These are phyloP conservation scores for Suhomyces xylopsoci DNA, from an alignment of 805 yeast genomes.

Conservation along the genomic window DNA sequence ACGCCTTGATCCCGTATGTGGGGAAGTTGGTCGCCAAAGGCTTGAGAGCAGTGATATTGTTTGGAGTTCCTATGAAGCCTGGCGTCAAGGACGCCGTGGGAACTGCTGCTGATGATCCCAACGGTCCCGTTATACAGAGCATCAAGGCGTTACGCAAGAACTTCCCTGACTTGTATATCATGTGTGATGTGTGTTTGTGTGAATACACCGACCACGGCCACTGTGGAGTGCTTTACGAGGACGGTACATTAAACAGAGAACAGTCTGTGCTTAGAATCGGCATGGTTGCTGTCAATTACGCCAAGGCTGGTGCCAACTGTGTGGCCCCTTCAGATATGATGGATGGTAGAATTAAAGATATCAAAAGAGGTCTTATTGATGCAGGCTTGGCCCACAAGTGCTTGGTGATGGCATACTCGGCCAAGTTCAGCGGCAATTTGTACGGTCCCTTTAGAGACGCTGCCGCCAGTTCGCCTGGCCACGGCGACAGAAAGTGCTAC, in stretches of 20 bases:
- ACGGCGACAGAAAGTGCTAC: constrained; percentile 89
- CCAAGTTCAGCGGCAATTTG: constrained; percentile 85
- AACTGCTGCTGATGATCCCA: constrained; percentile 90
- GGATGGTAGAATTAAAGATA: constrained; percentile 89
- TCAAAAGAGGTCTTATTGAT: constrained; percentile 77
- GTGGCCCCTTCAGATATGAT: constrained; percentile 98
- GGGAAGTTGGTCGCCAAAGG: constrained; percentile 73
- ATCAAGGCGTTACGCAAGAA: constrained; percentile 58
- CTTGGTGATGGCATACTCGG: constrained; percentile 89
- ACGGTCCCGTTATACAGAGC: constrained; percentile 88
- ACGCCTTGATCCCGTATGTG: constrained; percentile 72
- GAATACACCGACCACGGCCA: constrained; percentile 98
- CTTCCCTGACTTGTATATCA: constrained; percentile 81
- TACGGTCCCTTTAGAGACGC: constrained; percentile 99
- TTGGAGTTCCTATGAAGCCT: constrained; percentile 82
- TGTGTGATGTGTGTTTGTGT: constrained; percentile 95
- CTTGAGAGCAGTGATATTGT: constrained; percentile 76
- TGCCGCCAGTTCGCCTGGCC: constrained; percentile 85
- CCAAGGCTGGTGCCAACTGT: constrained; percentile 90
- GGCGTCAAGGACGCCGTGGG: constrained; percentile 80
- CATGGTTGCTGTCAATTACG: constrained; percentile 92
- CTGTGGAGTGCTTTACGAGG: constrained; percentile 87
- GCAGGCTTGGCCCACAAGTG: constrained; percentile 83
- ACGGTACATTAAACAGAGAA: constrained; percentile 78
- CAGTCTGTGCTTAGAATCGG: constrained; percentile 78